phyloP scores from a whole-genome alignment of 208 protist species.

The Balamuthia mandrillaris region DNA sequence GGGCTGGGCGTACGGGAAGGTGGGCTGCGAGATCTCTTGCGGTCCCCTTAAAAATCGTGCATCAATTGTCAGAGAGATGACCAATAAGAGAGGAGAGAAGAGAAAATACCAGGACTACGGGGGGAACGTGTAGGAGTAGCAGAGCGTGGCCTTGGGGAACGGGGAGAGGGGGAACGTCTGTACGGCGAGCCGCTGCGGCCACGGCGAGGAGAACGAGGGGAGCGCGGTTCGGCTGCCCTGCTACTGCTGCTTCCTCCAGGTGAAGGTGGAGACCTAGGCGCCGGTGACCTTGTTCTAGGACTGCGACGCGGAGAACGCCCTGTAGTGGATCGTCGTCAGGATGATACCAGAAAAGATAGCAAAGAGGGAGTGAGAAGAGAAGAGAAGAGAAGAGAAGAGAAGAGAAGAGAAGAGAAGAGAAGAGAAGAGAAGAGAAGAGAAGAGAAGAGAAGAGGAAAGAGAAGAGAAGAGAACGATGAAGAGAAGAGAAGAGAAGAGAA shows the following conservation, averaged over 20 bases:
- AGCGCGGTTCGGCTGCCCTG: neutral
- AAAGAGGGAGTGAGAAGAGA: neutral
- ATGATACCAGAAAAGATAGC: neutral
- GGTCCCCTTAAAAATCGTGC: neutral
- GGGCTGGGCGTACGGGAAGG: constrained; percentile 8
- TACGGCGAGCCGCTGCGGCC: neutral
- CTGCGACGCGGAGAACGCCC: neutral
- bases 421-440: neutral
- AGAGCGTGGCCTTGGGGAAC: neutral
- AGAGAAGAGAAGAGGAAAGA: neutral
- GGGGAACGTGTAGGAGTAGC: neutral
- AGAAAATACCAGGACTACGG: neutral
- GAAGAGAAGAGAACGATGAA: neutral
- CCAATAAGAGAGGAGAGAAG: neutral
- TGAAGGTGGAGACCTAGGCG: neutral
- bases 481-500: neutral
- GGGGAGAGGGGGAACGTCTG: neutral
- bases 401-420: neutral
- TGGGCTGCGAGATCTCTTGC: constrained; percentile 25
- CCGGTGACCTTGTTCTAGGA: neutral
- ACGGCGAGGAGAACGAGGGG: neutral
- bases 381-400: neutral
- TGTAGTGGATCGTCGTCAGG: too few relatives aligned
- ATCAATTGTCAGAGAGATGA: neutral
- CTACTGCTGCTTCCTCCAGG: neutral